Base-by-base conservation (phyloP, 306 rosid genomes). In the Ormosia emarginata region DNA sequence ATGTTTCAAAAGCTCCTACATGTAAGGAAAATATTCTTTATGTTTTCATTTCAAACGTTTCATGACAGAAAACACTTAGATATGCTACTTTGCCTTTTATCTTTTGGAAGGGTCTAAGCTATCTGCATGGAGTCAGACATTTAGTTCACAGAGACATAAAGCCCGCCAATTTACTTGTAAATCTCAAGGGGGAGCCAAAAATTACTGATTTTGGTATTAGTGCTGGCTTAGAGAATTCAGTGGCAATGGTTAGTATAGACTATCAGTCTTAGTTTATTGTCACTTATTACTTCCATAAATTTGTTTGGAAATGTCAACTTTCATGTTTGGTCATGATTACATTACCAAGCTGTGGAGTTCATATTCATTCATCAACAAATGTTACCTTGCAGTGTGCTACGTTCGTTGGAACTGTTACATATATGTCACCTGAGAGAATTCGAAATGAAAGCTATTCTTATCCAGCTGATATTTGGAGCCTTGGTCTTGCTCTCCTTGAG, bases 381-480 rank as follows among this genome's bases (percentile, higher is more conserved):
- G 56, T 79, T 57, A 71, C 82, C 70, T 77, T 39, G 47, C 88
- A 95, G 98, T 95, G 97, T 85, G 99, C 99, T 55, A 95, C 99
- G 14, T 95, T 93, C 71, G 98, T 95, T 82, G 99, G 99, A 78
- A 95, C 98, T 18, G 98, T 92, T 52, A 95, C 97, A 1, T 95
- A 93, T 85, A 95, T 95, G 98, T 95, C 97, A n/a, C 98, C 99
- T 7, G 99, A 95, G 91, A 83, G 99, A 74, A 95, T 95, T 81
- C 90, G 97, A 80, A 95, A 95, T 39, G 94, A 93, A 76, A 95
- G 84, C 85, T 95, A 95, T 88, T 95, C 99, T 37, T 95, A 92
- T 88, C 99, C 98, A 6, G 99, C 99, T 79, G 97, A 95, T 86
- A 93, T 93, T 79, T 95, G 99, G 99, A 95, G 98, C 88, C 91